Base-by-base conservation (phyloP, 2,329 filamentous ascomycete genomes). In the Xylaria sp. region DNA sequence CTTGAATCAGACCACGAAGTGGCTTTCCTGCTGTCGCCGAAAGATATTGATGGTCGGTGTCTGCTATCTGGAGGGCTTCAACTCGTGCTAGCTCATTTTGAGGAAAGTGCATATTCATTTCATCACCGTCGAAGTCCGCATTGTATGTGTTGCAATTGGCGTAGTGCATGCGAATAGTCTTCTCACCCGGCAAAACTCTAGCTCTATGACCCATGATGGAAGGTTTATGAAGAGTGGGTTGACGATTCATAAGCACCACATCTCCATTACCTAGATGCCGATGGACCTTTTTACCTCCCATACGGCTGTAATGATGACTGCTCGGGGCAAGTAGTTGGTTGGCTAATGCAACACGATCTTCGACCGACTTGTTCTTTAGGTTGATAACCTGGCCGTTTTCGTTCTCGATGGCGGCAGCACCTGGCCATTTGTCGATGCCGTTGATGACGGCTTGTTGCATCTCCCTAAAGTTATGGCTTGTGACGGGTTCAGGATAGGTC, bases 61-160 rank as follows among this genome's bases (percentile, higher is more conserved):
- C 94, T 37, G 95, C 95, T 71, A 99, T 89, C 68, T 93, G 91
- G 68, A 96, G 85, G 1, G 95, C 95, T 79, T 99, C 95, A 2
- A 94, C 91, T 69, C 95, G 86, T 15, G 95, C 95, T 67, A 98
- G 83, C 74, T 98, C 96, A 69, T 97, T 98, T 71, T 99, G 95
- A 1, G 95, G 95, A 73, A 99, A 98, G 78, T 99, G 95, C 93
- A 99, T 96, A 76, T 99, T 99, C 95, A 99, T 99, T 77, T 99
- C 95, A 74, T 99, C 95, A 76, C 95, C 95, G 73, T 99, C 96
- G 73, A 99, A 99, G 83, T 99, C 95, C 31, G 95, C 95, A 71
- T 99, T 99, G 83, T 99, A 99, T 0, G 95, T 97, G 73, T 99
- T 99, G 77, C 95, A 98, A 76, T 99, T 99, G 71, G 95, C 94